A percentile compares a stretch with the other conserved stretches of the same genome.
phyloP scores from a whole-genome alignment of 805 yeast genomes.

The Candida anglica region DNA sequence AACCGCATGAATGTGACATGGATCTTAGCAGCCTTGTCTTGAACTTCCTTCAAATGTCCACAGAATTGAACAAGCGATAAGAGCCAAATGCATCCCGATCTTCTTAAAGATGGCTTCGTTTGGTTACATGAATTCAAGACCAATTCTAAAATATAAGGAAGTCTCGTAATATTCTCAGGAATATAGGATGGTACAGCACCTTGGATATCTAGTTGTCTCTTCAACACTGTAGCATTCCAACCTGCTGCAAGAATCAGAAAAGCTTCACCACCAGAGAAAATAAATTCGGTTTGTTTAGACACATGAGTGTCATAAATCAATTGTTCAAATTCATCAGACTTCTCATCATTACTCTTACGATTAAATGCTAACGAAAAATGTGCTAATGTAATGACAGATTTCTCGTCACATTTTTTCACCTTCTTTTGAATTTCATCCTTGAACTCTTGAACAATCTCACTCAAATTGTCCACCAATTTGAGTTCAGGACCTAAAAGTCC shows the following conservation, averaged over 20 bases:
- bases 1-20: conserved; percentile 76
- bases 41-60: conserved; percentile 41
- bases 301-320: conserved; percentile 53
- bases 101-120: conserved; percentile 72
- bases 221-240: conserved; percentile 61
- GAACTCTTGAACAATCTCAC: conserved; percentile 6
- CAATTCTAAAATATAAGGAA: conserved; percentile 37
- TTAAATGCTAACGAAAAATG: conserved; percentile 41
- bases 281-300: conserved; percentile 69
- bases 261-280: conserved; percentile 84
- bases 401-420: conserved; percentile 57
- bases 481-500: conserved; percentile 42
- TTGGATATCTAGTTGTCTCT: conserved; percentile 49
- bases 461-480: conserved; percentile 2
- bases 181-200: conserved; percentile 9
- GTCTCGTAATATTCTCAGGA: conserved; percentile 14
- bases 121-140: conserved; percentile 52
- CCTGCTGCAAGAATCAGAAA: conserved; percentile 68
- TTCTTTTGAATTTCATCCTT: conserved; percentile 25
- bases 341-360: conserved; percentile 5
- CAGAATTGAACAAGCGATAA: conserved; percentile 76
- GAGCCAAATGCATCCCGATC: conserved; percentile 82
- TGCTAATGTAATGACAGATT: conserved; percentile 53
- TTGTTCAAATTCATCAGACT: conserved; percentile 28
- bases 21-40: conserved; percentile 48